Conservation (phyloP, 1,284 basidiomycete genomes). For the Leccinum griseonigrum region DNA sequence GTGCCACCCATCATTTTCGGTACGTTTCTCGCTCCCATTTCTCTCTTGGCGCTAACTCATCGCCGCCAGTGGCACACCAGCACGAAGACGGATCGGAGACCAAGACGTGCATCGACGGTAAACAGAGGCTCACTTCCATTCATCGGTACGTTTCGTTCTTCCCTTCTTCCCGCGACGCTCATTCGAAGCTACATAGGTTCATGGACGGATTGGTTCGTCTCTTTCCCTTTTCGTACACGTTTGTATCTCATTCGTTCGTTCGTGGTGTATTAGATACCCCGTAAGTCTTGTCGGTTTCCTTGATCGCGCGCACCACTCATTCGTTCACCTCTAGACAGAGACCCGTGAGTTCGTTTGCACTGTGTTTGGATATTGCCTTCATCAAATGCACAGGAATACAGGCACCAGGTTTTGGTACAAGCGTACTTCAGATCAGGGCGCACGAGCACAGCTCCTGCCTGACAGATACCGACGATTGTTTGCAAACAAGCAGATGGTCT, state of each 20-base stretch:
- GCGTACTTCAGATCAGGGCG: conserved; percentile 4
- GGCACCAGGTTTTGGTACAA: conserved; percentile 58
- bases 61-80: conserved; percentile 27
- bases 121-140: conserved; percentile 75
- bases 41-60: background rate
- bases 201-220: conserved; percentile 65
- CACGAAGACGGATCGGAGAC: conserved; percentile 59
- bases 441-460: conserved; percentile 41
- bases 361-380: too few relatives aligned
- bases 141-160: conserved; percentile 42
- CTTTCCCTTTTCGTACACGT: background rate
- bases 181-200: conserved; percentile 43
- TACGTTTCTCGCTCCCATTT: conserved; percentile 26
- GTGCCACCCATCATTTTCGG: conserved; percentile 74
- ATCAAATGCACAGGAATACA: conserved; percentile 24
- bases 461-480: conserved; percentile 52
- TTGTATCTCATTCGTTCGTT: conserved; percentile 5
- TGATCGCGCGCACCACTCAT: background rate
- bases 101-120: conserved; percentile 73
- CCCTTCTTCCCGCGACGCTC: background rate
- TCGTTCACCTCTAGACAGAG: conserved; percentile 42
- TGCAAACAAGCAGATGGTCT: conserved; percentile 66
- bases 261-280: conserved; percentile 41
- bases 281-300: conserved; percentile 34
- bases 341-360: conserved; percentile 42